These are phyloP conservation scores for Leccinellum albellum DNA, from an alignment of 768 basidiomycete species.

Conservation along the genomic window DNA sequence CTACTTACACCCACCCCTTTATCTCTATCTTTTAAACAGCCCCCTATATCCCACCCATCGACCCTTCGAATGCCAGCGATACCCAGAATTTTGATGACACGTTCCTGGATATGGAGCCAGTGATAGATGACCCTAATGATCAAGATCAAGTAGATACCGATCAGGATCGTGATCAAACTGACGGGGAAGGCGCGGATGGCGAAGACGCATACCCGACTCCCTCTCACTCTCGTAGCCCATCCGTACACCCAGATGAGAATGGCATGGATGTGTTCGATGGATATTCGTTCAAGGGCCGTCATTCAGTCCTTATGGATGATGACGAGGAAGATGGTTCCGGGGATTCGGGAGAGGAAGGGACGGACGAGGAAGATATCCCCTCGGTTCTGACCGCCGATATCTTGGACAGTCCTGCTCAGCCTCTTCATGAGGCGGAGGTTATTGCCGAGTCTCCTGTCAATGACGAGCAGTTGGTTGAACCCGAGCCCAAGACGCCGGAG, in stretches of 20 bases:
- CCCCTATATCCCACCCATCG: conserved; percentile 90
- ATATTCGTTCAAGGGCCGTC: conserved; percentile 87
- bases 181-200: conserved; percentile 67
- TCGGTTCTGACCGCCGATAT: conserved; percentile 16
- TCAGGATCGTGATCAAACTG: conserved; percentile 63
- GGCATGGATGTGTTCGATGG: conserved; percentile 83
- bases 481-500: conserved; percentile 76
- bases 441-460: conserved; percentile 35
- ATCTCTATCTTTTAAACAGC: conserved; percentile 40
- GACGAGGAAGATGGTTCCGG: conserved; percentile 48
- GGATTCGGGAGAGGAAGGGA: conserved; percentile 32
- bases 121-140: conserved; percentile 74
- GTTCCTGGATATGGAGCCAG: conserved; percentile 93
- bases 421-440: conserved; percentile 26
- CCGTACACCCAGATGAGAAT: conserved; percentile 49
- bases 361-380: conserved; percentile 37
- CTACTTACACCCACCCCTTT: conserved; percentile 14
- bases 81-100: conserved; percentile 97
- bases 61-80: conserved; percentile 89
- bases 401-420: conserved; percentile 21
- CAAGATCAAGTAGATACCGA: conserved; percentile 63
- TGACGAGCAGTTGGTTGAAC: conserved; percentile 39
- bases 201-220: conserved; percentile 78
- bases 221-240: conserved; percentile 75
- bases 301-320: conserved; percentile 74